Evolutionary conservation across 352 stramenopile genomes (phyloP).

Genomic region (Pilasporangium apinafurcum): DNA sequence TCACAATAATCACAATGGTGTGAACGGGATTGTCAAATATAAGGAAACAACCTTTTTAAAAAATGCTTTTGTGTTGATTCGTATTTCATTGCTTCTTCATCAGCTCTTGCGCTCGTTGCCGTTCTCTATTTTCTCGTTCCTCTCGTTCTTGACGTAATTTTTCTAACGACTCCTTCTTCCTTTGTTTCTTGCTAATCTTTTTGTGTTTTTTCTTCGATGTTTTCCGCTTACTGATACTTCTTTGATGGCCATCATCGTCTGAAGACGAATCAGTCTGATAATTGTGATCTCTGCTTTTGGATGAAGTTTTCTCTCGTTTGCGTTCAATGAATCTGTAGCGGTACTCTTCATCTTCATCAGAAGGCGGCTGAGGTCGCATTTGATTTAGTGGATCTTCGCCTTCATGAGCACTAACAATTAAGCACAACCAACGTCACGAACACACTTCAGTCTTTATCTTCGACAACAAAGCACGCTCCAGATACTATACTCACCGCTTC

Average conservation of each 20-base stretch:
- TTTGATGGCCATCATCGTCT: neutral
- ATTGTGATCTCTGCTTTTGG: conserved; percentile 5
- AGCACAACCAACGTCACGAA: neutral
- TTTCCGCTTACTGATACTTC: neutral
- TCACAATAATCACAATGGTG: conserved; percentile 5
- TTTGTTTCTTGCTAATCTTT: conserved; percentile 4
- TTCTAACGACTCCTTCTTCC: conserved; percentile 12
- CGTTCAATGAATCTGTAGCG: neutral
- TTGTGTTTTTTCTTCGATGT: conserved; percentile 8
- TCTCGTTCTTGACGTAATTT: conserved; percentile 37
- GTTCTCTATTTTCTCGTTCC: conserved; percentile 23
- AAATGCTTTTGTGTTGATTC: conserved; percentile 14
- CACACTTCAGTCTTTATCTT: neutral
- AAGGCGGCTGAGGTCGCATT: conserved; percentile 23
- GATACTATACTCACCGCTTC: conserved; percentile 13
- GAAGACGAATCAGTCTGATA: conserved; percentile 12
- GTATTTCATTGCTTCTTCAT: conserved; percentile 4
- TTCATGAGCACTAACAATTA: conserved; percentile 19
- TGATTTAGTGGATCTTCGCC: conserved; percentile 24
- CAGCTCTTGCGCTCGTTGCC: conserved; percentile 17
- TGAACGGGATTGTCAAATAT: conserved; percentile 43
- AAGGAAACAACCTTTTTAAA: conserved; percentile 16
- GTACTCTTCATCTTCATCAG: conserved; percentile 3
- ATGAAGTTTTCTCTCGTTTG: conserved; percentile 1
- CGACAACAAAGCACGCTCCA: too few species aligned